phyloP scores from a whole-genome alignment of 202 grass and related monocot species.

The Schoenoplectus tabernaemontani region DNA sequence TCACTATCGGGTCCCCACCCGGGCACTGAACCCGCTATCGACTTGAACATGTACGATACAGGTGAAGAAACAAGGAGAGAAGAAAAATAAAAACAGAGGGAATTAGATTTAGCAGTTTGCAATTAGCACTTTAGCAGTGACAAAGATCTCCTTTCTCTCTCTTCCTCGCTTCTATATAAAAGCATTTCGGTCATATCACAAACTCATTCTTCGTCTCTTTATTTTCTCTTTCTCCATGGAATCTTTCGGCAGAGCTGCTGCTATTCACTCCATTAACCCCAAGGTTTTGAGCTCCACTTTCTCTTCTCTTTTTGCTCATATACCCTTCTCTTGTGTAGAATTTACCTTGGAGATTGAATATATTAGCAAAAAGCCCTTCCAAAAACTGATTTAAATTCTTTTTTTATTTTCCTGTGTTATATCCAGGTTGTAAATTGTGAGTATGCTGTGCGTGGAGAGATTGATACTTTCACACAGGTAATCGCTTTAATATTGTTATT shows the following conservation, averaged over 20 bases:
- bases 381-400: not conserved
- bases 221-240: not conserved
- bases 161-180: not conserved
- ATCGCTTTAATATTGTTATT: too few species aligned
- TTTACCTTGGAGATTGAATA: not conserved
- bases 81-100: not conserved
- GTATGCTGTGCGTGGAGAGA: conserved; percentile 82
- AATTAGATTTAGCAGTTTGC: not conserved
- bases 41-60: not conserved
- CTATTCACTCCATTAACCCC: not conserved
- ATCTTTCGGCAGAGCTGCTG: not conserved
- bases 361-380: not conserved
- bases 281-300: conserved; percentile 2
- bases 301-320: not conserved
- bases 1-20: not conserved
- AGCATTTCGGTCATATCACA: not conserved
- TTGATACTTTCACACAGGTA: conserved; percentile 78
- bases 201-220: not conserved
- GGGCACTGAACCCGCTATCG: not conserved
- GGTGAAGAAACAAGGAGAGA: too few species aligned
- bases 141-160: not conserved
- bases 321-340: not conserved
- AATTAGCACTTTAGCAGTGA: too few species aligned
- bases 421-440: conserved; percentile 78
- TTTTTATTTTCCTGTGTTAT: not conserved